Evolutionary conservation across 495 filamentous ascomycete species (phyloP).

Genomic region (Talaromyces thailandensis): DNA sequence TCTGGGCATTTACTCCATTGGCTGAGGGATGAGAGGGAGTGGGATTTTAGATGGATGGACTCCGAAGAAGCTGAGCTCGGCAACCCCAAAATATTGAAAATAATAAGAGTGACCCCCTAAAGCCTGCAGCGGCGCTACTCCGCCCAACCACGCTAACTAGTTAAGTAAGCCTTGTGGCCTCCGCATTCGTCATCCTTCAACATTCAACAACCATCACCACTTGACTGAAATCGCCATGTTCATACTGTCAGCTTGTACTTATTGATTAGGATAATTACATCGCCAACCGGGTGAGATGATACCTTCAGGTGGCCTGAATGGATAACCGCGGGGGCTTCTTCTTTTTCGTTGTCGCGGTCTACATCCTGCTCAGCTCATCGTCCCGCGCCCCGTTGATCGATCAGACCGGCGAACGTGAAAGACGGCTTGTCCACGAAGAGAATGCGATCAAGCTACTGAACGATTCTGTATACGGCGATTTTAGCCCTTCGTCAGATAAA

Average conservation of each 20-base stretch:
- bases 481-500: conserved; percentile 45
- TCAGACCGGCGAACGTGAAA: conserved; percentile 36
- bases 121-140: background rate
- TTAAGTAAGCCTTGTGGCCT: background rate
- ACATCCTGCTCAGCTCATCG: conserved; percentile 39
- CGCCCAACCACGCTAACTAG: background rate
- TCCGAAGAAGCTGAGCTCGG: background rate
- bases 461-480: conserved; percentile 64
- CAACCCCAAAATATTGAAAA: background rate
- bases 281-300: conserved; percentile 16
- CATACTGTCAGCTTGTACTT: background rate
- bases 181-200: background rate
- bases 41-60: background rate
- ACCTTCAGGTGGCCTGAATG: conserved; percentile 28
- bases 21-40: background rate
- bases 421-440: conserved; percentile 39
- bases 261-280: background rate
- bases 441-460: conserved; percentile 58
- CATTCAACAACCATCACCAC: background rate
- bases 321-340: conserved; percentile 43
- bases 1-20: background rate
- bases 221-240: background rate
- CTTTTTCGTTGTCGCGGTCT: conserved; percentile 40
- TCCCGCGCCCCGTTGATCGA: conserved; percentile 34
- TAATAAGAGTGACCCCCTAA: background rate